Evolutionary conservation across 176 grass and related monocot species (phyloP), one percentile per base, ranked within the genome.

Genomic region (Ensete ventricosum): DNA sequence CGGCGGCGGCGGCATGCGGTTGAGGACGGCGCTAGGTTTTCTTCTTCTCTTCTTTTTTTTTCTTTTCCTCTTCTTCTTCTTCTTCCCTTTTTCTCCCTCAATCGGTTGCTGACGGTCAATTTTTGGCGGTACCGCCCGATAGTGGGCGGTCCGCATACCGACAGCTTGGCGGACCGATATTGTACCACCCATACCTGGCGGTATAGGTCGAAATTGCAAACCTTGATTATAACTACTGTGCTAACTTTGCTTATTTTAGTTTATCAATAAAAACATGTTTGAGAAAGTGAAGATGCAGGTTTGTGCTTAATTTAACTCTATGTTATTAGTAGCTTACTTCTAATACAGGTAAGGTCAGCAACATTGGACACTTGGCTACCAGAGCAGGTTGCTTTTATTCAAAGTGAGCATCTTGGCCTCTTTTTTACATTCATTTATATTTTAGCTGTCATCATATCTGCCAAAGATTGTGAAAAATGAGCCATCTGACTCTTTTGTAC

Each of bases 301-400:
- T 9, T 69, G 13, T 49, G 66, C 17, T 17, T 17, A 3, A 34
- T 21, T 49, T 48, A 14, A 49, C 66, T 69, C n/a, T 62, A n/a
- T 43, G 34, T 23, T 64, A 64, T 27, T 66, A 14, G 14, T 13
- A 13, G 25, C 11, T 66, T 22, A 66, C 25, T 66, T 20, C 63
- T 8, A 16, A 3, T 70, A 51, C 67, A 74, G 72, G 72, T 74
- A 74, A 74, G 72, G 52, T 74, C 72, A 58, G 72, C 72, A 2
- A 57, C 72, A 74, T 53, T 74, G 10, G 72, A 74, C 13, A 74
- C 72, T 58, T 74, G 72, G 72, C 72, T 74, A 27, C 72, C 54
- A 0, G 72, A 74, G 72, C 72, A 74, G 52, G 54, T 74, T 58
- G 52, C 72, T 13, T 74, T 74, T 58, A 74, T 74, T 9, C 72